Evolutionary conservation across 2,329 filamentous ascomycete genomes (phyloP).

Genomic region (Aphanocladium album): DNA sequence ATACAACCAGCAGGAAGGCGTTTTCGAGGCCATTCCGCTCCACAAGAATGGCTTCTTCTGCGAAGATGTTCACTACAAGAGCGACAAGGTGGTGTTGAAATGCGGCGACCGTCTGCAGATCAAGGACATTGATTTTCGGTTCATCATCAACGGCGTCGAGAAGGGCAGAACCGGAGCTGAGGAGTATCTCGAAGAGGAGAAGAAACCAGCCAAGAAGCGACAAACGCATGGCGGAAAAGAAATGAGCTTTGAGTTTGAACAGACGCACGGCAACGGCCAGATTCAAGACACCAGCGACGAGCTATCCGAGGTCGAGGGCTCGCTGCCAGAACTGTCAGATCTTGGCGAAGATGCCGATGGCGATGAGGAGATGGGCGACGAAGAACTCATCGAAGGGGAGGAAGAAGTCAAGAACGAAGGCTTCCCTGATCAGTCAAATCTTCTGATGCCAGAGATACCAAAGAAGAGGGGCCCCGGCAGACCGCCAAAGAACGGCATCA

Average conservation of each 20-base stretch:
- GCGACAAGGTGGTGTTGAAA: slow-evolving; percentile 51
- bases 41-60: slow-evolving; percentile 66
- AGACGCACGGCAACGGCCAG: slow-evolving; percentile 52
- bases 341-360: slow-evolving; percentile 34
- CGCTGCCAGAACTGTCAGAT: slow-evolving; percentile 36
- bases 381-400: slow-evolving; percentile 24
- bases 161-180: slow-evolving; percentile 55
- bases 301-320: slow-evolving; percentile 39
- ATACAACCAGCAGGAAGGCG: slow-evolving; percentile 57
- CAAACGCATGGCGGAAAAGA: slow-evolving; percentile 57
- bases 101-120: slow-evolving; percentile 67
- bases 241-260: slow-evolving; percentile 71
- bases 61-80: slow-evolving; percentile 54
- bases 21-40: slow-evolving; percentile 60
- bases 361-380: slow-evolving; percentile 23
- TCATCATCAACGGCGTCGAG: slow-evolving; percentile 62
- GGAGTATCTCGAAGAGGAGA: slow-evolving; percentile 27
- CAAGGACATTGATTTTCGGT: slow-evolving; percentile 63
- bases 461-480: slow-evolving; percentile 74
- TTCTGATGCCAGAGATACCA: slow-evolving; percentile 40
- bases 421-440: slow-evolving; percentile 28
- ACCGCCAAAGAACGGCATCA: slow-evolving; percentile 76
- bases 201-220: slow-evolving; percentile 39
- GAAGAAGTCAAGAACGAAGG: slow-evolving; percentile 26
- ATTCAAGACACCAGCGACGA: slow-evolving; percentile 53